These are phyloP conservation scores for Verticillium albo-atrum DNA, from an alignment of 2,329 filamentous ascomycete species.

Conservation along the genomic window DNA sequence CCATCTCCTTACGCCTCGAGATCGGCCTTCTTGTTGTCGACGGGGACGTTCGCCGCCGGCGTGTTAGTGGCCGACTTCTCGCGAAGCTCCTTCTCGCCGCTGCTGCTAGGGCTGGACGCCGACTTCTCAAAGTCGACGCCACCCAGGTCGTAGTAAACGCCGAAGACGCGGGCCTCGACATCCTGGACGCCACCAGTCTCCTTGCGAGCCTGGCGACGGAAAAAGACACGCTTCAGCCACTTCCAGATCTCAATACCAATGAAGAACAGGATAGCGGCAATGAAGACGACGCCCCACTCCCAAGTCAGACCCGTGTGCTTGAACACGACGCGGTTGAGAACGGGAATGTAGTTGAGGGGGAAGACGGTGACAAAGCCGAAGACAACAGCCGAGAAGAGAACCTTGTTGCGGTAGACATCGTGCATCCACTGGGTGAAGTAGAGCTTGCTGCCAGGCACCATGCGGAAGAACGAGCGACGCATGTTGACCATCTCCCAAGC, in stretches of 20 bases:
- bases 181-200: conserved; percentile 15
- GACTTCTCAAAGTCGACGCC: conserved; percentile 6
- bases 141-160: conserved; percentile 21
- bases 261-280: conserved; percentile 52
- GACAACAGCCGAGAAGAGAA: conserved; percentile 59
- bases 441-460: conserved; percentile 58
- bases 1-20: neutral
- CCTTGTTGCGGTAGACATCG: conserved; percentile 66
- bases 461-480: conserved; percentile 67
- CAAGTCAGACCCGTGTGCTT: conserved; percentile 53
- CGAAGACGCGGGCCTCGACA: conserved; percentile 27
- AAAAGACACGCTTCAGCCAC: conserved; percentile 46
- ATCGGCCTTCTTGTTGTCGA: conserved; percentile 1
- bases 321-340: conserved; percentile 52
- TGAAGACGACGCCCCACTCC: conserved; percentile 58
- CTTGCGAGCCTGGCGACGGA: conserved; percentile 22
- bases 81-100: conserved; percentile 12
- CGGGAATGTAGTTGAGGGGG: conserved; percentile 52
- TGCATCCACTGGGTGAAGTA: conserved; percentile 62
- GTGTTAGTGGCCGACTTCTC: conserved; percentile 4
- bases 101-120: conserved; percentile 7
- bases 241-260: conserved; percentile 55
- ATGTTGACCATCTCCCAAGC: conserved; percentile 73
- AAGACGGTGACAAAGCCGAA: conserved; percentile 41
- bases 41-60: neutral